Evolutionary conservation across 345 rosid species (phyloP), one percentile per base, ranked within the genome.

Genomic region (Excoecaria agallocha): DNA sequence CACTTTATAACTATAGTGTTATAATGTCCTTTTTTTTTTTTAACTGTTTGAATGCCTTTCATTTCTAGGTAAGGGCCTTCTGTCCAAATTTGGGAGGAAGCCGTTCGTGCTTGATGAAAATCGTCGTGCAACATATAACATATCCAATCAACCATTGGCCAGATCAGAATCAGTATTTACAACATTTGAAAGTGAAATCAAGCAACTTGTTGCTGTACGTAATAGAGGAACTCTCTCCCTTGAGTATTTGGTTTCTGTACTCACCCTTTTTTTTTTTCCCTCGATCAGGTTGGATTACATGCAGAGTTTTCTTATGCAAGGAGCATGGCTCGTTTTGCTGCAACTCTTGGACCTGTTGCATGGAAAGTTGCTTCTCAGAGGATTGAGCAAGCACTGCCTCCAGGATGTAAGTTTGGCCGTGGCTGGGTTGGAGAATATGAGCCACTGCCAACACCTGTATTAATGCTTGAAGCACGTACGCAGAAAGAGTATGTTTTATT

Each of bases 391-490:
- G 77, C 86, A 68, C 74, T 94, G 77, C 89, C 94, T 0, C 73
- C 78, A 9, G 97, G 86, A 30, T 78, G 73, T 16, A 78, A 82
- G 76, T 94, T 86, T 84, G 97, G 98, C 37, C 98, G 80, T 0
- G 96, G 97, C 41, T 92, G 98, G 97, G 90, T 94, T 51, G 94
- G 88, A 70, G 97, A 90, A 76, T 82, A 90, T 64, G 91, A 93
- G 78, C 97, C 98, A 3, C 90, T 90, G 76, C 90, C 97, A 67
- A 87, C 91, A 25, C 91, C 97, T n/a, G 87, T 93, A 73, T 82
- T 91, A 80, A 74, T 86, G 80, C 70, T 84, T 59, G 93, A 89
- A 69, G 85, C 56, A 59, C 51, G 71, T 79, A n/a, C 79, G 79
- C 37, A 84, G 61, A 57, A 81, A 74, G 72, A 76, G 77, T 7